Conservation (phyloP, 345 rosid species). For the Pseudoturritis turrita region DNA sequence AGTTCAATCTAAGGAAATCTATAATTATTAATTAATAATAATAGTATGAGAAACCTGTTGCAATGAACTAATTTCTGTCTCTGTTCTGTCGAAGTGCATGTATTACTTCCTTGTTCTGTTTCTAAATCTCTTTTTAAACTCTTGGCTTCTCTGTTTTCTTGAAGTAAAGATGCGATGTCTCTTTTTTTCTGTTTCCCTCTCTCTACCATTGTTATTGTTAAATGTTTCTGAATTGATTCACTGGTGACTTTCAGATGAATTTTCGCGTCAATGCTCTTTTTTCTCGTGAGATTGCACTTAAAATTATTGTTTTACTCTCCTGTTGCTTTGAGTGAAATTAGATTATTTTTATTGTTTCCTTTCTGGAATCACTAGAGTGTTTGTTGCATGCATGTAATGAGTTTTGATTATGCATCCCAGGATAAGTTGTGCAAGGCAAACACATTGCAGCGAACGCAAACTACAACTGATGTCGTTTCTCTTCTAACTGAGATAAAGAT, state of each 20-base stretch:
- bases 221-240: background rate
- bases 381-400: background rate
- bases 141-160: background rate
- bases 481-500: conserved; percentile 92
- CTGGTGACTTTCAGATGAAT: background rate
- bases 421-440: conserved; percentile 97
- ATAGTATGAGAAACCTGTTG: background rate
- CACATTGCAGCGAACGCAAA: conserved; percentile 88
- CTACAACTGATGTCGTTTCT: conserved; percentile 84
- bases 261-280: background rate
- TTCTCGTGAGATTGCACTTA: background rate
- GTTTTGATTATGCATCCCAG: conserved; percentile 42
- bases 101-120: background rate
- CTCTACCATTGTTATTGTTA: background rate
- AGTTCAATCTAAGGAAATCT: background rate
- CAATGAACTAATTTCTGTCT: conserved; percentile 3
- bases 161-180: background rate
- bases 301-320: background rate
- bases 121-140: background rate
- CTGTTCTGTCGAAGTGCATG: conserved; percentile 4
- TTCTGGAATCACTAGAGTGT: background rate
- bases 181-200: background rate
- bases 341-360: background rate
- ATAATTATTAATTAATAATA: background rate
- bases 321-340: background rate